Evolutionary conservation across 1,284 basidiomycete species (phyloP), one percentile per base, ranked within the genome.

Genomic region (Boletus sp.): DNA sequence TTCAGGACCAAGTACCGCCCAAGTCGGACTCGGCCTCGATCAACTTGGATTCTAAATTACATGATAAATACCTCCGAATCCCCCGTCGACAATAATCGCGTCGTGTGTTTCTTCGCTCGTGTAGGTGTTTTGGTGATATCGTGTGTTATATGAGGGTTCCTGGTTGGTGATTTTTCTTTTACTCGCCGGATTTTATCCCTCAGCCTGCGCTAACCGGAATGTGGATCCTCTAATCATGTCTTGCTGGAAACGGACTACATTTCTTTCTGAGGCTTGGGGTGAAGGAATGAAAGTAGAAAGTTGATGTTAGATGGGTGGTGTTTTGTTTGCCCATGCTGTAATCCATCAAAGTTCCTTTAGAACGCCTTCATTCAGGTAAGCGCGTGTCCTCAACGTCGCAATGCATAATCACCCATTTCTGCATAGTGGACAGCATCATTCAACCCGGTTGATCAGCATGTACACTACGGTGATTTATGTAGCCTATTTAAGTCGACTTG

Each of bases 1-100:
- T 57, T 55, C 55, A 56, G 25, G 50, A 50, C 57, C 56, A 58
- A 3, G 43, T 48, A 0, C 57, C 57, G 14, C 57, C 57, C 3
- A 58, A 23, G 36, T 56, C 48, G 6, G 57, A 48, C 9, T 46
- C 57, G 1, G 58, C 48, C 25, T 57, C 56, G 16, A 60, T 47
- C 8, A 60, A 7, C 40, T 52, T 58, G 47, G 57, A 60, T 6
- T 10, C 32, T 5, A 60, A 36, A 60, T 47, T 2, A 57, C 55
- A 8, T 54, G 44, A 17, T 55, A 47, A 5, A 58, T 10, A 10
- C 58, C 56, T 12, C 37, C 43, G 12, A 58, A 60, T 0, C 56
- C 57, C 2, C 30, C 58, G 7, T 58, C 58, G 2, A 57, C 29
- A 30, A 58, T 56, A 41, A 58, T 41, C 2, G 41, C 58, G 20